A percentile compares a stretch with the other conserved stretches of the same genome.
Conservation (phyloP, 495 filamentous ascomycete species). For the Neurospora sp. region DNA sequence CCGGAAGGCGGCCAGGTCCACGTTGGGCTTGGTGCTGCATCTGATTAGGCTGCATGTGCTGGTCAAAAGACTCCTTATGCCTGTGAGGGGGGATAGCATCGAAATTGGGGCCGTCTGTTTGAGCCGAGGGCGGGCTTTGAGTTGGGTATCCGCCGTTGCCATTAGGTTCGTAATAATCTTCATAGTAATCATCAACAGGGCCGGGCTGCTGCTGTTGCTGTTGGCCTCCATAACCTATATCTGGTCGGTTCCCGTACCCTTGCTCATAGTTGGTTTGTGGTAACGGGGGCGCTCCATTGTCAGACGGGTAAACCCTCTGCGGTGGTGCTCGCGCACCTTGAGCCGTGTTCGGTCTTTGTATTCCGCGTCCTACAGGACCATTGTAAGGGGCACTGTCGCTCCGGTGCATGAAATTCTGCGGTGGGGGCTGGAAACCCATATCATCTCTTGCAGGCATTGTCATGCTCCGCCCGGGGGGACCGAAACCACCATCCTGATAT, state of each 20-base stretch:
- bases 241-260: conserved; percentile 10
- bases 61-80: conserved; percentile 40
- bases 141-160: conserved; percentile 16
- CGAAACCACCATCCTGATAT: conserved; percentile 26
- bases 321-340: conserved; percentile 36
- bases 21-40: conserved; percentile 27
- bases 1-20: conserved; percentile 31
- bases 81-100: conserved; percentile 46
- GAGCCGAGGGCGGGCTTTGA: conserved; percentile 24
- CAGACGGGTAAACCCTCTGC: conserved; percentile 33
- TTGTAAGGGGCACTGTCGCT: conserved; percentile 33
- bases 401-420: conserved; percentile 15
- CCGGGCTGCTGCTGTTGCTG: conserved; percentile 19
- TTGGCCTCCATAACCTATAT: conserved; percentile 15
- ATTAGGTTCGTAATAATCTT: conserved; percentile 41
- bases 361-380: conserved; percentile 30
- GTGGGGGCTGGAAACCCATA: conserved; percentile 15
- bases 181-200: conserved; percentile 45
- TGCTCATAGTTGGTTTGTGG: conserved; percentile 19
- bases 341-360: conserved; percentile 36
- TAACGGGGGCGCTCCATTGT: conserved; percentile 24
- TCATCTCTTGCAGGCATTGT: conserved; percentile 41
- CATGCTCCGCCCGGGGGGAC: conserved; percentile 38
- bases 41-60: conserved; percentile 23
- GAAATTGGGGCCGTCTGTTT: conserved; percentile 63